These are phyloP conservation scores for Pseudogymnoascus sp. DNA, from an alignment of 2,329 filamentous ascomycete genomes.

Conservation along the genomic window DNA sequence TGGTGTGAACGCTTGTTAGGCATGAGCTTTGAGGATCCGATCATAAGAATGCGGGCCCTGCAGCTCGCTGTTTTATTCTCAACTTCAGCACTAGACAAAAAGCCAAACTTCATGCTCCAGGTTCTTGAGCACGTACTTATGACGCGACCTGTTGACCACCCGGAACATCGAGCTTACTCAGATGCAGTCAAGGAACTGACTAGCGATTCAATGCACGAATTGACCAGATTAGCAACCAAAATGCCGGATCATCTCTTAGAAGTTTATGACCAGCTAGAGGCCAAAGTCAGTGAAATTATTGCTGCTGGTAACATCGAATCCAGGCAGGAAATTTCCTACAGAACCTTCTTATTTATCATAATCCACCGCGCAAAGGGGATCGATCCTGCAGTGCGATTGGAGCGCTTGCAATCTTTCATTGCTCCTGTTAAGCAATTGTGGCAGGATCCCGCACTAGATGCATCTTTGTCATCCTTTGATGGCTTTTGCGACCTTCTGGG, in stretches of 20 bases:
- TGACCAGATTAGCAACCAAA: conserved; percentile 80
- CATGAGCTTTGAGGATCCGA: conserved; percentile 71
- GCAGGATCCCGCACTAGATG: conserved; percentile 63
- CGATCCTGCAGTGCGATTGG: conserved; percentile 61
- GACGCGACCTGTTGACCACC: conserved; percentile 67
- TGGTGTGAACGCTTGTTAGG: conserved; percentile 69
- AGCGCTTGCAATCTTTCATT: conserved; percentile 69
- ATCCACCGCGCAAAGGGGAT: conserved; percentile 79
- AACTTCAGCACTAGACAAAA: conserved; percentile 69
- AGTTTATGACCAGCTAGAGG: conserved; percentile 82
- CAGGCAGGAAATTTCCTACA: conserved; percentile 77
- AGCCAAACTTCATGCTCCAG: conserved; percentile 75
- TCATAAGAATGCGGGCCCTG: conserved; percentile 73
- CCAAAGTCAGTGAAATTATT: conserved; percentile 73
- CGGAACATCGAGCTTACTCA: conserved; percentile 65
- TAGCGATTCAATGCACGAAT: conserved; percentile 73
- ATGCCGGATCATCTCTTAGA: conserved; percentile 88
- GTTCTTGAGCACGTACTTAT: conserved; percentile 87
- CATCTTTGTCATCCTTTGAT: conserved; percentile 64
- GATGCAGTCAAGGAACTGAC: conserved; percentile 89
- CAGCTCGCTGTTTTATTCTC: conserved; percentile 81
- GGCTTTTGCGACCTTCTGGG: conserved; percentile 75
- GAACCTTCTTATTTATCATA: conserved; percentile 88
- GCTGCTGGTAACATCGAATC: conserved; percentile 68
- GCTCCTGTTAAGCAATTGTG: conserved; percentile 76